These are phyloP conservation scores for Protomyces inouyei DNA, from an alignment of 1,139 yeast species.

Conservation along the genomic window DNA sequence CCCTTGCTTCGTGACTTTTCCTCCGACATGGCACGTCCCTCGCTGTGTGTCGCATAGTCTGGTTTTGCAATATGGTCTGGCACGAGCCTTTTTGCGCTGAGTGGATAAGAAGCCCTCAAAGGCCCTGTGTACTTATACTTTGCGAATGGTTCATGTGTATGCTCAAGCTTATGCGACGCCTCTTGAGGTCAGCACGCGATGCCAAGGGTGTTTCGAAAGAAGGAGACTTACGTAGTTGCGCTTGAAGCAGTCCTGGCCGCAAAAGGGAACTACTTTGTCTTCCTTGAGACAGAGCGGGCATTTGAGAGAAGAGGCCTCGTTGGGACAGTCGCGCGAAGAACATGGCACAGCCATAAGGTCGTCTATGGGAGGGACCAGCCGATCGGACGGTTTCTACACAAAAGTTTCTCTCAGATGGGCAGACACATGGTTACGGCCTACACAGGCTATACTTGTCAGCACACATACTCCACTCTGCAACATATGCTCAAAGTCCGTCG, in stretches of 20 bases:
- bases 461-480: no score
- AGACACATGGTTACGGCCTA: no score
- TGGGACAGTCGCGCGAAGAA: conserved; percentile 60
- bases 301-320: conserved; percentile 64
- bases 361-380: background rate
- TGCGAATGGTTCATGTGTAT: conserved; percentile 68
- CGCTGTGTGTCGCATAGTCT: conserved; percentile 61
- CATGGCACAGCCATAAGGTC: conserved; percentile 12
- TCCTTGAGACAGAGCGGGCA: conserved; percentile 89
- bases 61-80: conserved; percentile 72
- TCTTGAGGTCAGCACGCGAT: conserved; percentile 29
- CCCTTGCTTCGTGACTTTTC: conserved; percentile 62
- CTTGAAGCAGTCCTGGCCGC: conserved; percentile 81
- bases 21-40: conserved; percentile 78
- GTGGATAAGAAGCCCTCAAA: conserved; percentile 74
- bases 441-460: no score
- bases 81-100: conserved; percentile 62
- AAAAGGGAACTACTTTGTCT: conserved; percentile 58
- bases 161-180: conserved; percentile 17
- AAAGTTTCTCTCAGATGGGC: no score
- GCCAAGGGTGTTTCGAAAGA: conserved; percentile 45
- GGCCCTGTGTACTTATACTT: conserved; percentile 66
- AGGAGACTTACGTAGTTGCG: conserved; percentile 30
- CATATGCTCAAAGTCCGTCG: no score
- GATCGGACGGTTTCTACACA: background rate